Conservation (phyloP, 306 rosid species). For the Parietaria judaica region DNA sequence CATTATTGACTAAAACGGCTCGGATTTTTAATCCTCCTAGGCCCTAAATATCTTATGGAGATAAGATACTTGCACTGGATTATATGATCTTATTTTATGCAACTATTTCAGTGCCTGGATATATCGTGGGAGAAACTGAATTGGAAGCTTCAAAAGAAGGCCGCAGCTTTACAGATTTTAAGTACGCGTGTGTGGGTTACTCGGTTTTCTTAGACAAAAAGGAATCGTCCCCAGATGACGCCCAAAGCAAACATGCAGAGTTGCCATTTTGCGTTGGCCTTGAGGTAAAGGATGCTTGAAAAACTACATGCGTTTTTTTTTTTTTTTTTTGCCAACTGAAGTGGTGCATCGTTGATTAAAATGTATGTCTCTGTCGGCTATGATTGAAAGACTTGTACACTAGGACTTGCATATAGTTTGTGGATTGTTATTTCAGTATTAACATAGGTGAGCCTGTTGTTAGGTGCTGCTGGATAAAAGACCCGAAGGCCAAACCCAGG, state of each 20-base stretch:
- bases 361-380: no score
- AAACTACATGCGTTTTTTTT: background rate
- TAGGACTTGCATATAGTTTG: background rate
- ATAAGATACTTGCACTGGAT: no score
- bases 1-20: no score
- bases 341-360: no score
- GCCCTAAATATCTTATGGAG: background rate
- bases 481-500: slow-evolving; percentile 34
- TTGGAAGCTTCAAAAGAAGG: slow-evolving; percentile 72
- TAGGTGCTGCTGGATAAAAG: slow-evolving; percentile 63
- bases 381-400: background rate
- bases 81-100: background rate
- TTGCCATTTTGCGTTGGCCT: slow-evolving; percentile 83
- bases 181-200: slow-evolving; percentile 85
- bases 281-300: slow-evolving; percentile 40
- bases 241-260: slow-evolving; percentile 50
- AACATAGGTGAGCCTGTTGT: slow-evolving; percentile 13
- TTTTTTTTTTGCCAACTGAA: no score
- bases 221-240: slow-evolving; percentile 40
- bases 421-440: background rate
- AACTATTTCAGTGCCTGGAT: slow-evolving; percentile 49
- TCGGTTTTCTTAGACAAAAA: slow-evolving; percentile 69
- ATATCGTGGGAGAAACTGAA: slow-evolving; percentile 69
- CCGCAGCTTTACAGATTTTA: slow-evolving; percentile 59
- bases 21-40: no score